phyloP scores from a whole-genome alignment of 2,329 filamentous ascomycete genomes.

The Gliomastix tumulicola region DNA sequence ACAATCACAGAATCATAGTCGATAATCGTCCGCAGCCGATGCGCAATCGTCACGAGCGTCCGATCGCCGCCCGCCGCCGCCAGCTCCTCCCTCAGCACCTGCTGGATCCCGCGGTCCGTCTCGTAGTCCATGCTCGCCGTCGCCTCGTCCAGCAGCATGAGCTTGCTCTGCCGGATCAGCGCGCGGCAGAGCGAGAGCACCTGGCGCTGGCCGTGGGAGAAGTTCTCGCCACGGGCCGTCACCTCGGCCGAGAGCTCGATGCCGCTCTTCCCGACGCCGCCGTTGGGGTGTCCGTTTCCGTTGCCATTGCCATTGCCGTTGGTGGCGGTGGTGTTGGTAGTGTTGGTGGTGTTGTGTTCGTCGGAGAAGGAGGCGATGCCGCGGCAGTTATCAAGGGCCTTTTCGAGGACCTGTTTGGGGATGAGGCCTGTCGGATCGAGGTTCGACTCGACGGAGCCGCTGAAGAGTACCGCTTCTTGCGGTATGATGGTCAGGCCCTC shows the following conservation, averaged over 20 bases:
- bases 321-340: neutral
- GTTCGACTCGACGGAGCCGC: constrained; percentile 45
- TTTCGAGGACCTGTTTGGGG: constrained; percentile 43
- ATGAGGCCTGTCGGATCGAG: constrained; percentile 58
- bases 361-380: constrained; percentile 45
- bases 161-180: constrained; percentile 44
- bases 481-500: constrained; percentile 51
- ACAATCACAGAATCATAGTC: constrained; percentile 54
- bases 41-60: constrained; percentile 51
- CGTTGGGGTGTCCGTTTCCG: constrained; percentile 1
- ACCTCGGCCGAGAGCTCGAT: constrained; percentile 37
- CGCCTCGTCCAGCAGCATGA: constrained; percentile 52
- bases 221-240: constrained; percentile 46
- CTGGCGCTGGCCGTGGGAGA: constrained; percentile 49
- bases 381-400: constrained; percentile 55
- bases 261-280: constrained; percentile 3
- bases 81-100: constrained; percentile 37
- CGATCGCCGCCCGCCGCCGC: constrained; percentile 26
- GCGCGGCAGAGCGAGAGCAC: constrained; percentile 51
- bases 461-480: constrained; percentile 52
- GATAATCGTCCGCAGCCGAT: constrained; percentile 50
- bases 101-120: constrained; percentile 48
- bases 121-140: constrained; percentile 54
- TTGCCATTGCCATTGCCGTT: neutral
- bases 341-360: constrained; percentile 6